Evolutionary conservation across 305 asterid genomes (phyloP).

Genomic region (Lippia alba): DNA sequence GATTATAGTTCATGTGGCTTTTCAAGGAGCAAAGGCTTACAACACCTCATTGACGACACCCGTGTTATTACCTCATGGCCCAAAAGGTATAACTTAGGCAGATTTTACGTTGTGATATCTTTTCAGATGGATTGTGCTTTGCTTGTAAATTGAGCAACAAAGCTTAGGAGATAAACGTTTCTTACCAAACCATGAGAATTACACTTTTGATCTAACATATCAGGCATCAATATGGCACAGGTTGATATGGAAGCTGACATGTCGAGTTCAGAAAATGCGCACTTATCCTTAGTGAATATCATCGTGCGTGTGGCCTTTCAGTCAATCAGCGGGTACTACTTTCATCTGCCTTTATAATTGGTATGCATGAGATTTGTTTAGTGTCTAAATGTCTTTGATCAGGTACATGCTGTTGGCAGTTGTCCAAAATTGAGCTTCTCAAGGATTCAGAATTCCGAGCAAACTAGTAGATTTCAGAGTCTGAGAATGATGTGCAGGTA

Average conservation of each 20-base stretch:
- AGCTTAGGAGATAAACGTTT: background rate
- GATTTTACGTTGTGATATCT: background rate
- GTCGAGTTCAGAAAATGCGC: constrained; percentile 57
- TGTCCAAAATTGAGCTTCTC: constrained; percentile 81
- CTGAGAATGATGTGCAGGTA: constrained; percentile 71
- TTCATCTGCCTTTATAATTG: constrained; percentile 37
- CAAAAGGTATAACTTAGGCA: constrained; percentile 63
- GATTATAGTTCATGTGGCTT: constrained; percentile 71
- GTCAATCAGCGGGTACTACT: constrained; percentile 84
- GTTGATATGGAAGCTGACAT: constrained; percentile 61
- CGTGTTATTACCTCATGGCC: constrained; percentile 79
- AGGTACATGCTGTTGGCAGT: constrained; percentile 90
- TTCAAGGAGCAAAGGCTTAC: constrained; percentile 88
- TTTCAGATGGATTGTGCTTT: background rate
- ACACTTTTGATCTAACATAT: constrained; percentile 33
- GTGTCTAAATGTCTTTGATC: constrained; percentile 47
- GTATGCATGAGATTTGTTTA: constrained; percentile 27
- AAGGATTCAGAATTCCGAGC: constrained; percentile 69
- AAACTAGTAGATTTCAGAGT: constrained; percentile 70
- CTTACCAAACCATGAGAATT: constrained; percentile 5
- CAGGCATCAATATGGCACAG: constrained; percentile 44
- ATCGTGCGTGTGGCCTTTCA: constrained; percentile 77
- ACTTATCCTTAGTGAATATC: constrained; percentile 83
- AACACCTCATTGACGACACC: constrained; percentile 85
- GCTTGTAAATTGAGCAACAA: too few relatives aligned